Base-by-base conservation (phyloP, 345 rosid species). In the Dovyalis caffra region DNA sequence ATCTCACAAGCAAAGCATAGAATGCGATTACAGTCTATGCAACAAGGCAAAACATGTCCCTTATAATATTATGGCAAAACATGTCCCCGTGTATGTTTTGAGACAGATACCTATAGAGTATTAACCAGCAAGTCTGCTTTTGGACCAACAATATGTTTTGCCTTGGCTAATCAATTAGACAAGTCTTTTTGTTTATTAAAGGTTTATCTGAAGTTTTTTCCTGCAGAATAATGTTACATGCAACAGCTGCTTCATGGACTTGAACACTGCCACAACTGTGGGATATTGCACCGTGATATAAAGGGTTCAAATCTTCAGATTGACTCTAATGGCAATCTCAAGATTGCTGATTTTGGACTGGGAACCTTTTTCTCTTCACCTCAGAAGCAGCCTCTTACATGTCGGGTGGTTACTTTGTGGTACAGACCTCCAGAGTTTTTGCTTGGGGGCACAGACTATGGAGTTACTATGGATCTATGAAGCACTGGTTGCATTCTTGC, bases 381-480 rank as follows among this genome's bases (percentile, higher is more conserved):
- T 37, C 89, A 80, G 70, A 83, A 83, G 78, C 90, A 90, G 78
- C 87, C 89, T 80, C 78, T 88, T 21, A 90, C 94, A 57, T 88
- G 91, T 72, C 91, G 94, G 28, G 94, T 90, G 10, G 91, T 90
- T 60, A 88, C 94, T 49, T 60, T 90, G 76, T 90, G 94, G 94
- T 90, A 88, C 25, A 86, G 91, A 64, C 89, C 94, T 68, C 94
- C 91, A 58, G 94, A 90, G 73, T 90, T 90, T 34, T 64, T 90
- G 72, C 88, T 90, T 23, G 94, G 91, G 8, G 79, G 90, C 51
- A 88, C 90, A 25, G 83, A 83, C 58, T 90, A 90, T 76, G 91
- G 85, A 45, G 84, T 85, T 72, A 73, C 90, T 37, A 91, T 90
- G 9, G 94, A 90, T 78, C 72, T 90, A 16, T 90, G 91, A 91